phyloP scores from a whole-genome alignment of 371 early-diverging fungal genomes.

The Mucor racemosus region DNA sequence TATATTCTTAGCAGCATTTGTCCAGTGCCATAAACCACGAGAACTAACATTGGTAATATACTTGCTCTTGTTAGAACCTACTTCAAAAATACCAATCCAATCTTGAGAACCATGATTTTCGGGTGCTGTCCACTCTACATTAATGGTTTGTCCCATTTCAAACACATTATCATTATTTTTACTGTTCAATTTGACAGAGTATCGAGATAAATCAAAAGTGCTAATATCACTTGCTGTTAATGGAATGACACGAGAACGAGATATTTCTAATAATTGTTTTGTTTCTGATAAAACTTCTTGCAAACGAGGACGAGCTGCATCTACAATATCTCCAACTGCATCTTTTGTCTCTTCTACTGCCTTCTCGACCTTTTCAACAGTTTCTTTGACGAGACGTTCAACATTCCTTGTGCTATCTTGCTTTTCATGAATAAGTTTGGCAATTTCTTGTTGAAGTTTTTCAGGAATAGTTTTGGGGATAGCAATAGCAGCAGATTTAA shows the following conservation, averaged over 20 bases:
- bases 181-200: slow-evolving; percentile 39
- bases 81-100: slow-evolving; percentile 93
- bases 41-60: slow-evolving; percentile 77
- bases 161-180: slow-evolving; percentile 26
- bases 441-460: slow-evolving; percentile 40
- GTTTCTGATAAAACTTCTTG: slow-evolving; percentile 68
- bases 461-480: slow-evolving; percentile 37
- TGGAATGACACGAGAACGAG: slow-evolving; percentile 48
- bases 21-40: slow-evolving; percentile 70
- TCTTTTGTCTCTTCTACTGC: slow-evolving; percentile 64
- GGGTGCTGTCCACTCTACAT: slow-evolving; percentile 75
- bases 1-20: slow-evolving; percentile 11
- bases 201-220: slow-evolving; percentile 56
- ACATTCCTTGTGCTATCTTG: slow-evolving; percentile 55
- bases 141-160: slow-evolving; percentile 75
- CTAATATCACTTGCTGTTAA: slow-evolving; percentile 54
- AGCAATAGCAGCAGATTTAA: slow-evolving; percentile 47
- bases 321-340: slow-evolving; percentile 59
- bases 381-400: slow-evolving; percentile 61
- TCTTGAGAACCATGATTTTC: slow-evolving; percentile 74
- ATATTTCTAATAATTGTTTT: slow-evolving; percentile 53
- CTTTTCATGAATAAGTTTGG: slow-evolving; percentile 42
- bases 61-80: slow-evolving; percentile 71
- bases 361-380: slow-evolving; percentile 62
- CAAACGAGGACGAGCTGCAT: slow-evolving; percentile 55